A percentile compares a stretch with the other conserved stretches of the same genome.
These are phyloP conservation scores for Monosporascus ibericus DNA, from an alignment of 2,329 filamentous ascomycete species.

Conservation along the genomic window DNA sequence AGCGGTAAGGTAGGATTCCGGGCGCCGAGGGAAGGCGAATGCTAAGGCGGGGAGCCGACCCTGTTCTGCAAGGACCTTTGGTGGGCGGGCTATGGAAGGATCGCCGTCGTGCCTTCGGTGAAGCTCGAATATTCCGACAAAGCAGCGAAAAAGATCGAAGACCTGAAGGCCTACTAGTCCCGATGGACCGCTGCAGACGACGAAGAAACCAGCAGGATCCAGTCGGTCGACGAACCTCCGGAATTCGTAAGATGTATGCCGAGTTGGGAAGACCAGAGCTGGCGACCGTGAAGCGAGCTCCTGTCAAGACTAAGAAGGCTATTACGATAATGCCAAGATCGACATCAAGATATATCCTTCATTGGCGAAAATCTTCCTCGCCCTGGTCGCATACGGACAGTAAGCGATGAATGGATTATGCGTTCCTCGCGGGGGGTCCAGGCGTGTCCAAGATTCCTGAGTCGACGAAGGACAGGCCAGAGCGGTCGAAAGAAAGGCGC, in stretches of 20 bases:
- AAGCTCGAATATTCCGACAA: constrained; percentile 49
- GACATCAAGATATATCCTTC: too few species aligned
- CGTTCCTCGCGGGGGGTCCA: too few species aligned
- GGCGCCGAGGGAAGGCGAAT: constrained; percentile 34
- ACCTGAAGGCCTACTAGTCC: constrained; percentile 41
- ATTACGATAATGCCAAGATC: too few species aligned
- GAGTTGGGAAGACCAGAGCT: constrained; percentile 33
- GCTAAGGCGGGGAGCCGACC: constrained; percentile 47
- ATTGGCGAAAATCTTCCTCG: too few species aligned
- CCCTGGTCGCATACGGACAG: too few species aligned
- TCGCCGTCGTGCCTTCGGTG: constrained; percentile 50
- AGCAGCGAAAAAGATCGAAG: constrained; percentile 38
- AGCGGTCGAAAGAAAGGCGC: too few species aligned
- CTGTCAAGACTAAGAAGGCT: background rate
- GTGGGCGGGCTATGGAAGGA: constrained; percentile 40
- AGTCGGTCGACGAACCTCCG: constrained; percentile 39
- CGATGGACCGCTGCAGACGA: constrained; percentile 26
- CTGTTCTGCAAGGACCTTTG: constrained; percentile 54
- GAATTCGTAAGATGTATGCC: constrained; percentile 42
- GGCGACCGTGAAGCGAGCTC: constrained; percentile 34
- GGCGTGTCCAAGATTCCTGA: too few species aligned
- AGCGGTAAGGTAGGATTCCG: constrained; percentile 37
- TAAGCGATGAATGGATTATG: too few species aligned
- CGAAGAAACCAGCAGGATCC: constrained; percentile 26
- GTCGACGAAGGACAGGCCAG: too few species aligned